These are phyloP conservation scores for Microascus cirrosus DNA, from an alignment of 2,329 filamentous ascomycete genomes.

Conservation along the genomic window DNA sequence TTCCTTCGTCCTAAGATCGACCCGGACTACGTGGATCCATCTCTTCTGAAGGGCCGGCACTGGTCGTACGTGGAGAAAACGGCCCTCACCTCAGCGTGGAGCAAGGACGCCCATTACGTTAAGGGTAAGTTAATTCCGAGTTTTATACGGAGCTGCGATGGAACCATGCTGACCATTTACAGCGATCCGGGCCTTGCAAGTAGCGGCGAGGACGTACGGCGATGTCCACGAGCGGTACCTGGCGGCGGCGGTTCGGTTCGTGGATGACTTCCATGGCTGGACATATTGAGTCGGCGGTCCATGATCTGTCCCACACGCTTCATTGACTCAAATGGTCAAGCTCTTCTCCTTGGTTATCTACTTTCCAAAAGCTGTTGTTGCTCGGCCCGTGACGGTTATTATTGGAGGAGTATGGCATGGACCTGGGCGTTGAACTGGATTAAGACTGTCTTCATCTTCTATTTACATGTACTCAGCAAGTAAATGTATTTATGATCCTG, in stretches of 20 bases:
- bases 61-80: conserved; percentile 70
- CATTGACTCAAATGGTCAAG: background rate
- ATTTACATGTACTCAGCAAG: background rate
- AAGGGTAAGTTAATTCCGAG: conserved; percentile 46
- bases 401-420: background rate
- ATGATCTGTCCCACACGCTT: background rate
- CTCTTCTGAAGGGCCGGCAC: conserved; percentile 50
- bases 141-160: background rate
- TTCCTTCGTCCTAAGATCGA: conserved; percentile 64
- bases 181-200: conserved; percentile 57
- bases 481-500: background rate
- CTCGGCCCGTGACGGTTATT: background rate
- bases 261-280: conserved; percentile 65
- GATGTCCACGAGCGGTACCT: conserved; percentile 57
- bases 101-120: conserved; percentile 72
- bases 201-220: conserved; percentile 64
- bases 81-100: conserved; percentile 56
- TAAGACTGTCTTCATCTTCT: background rate
- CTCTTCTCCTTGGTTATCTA: background rate
- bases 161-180: background rate
- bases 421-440: background rate
- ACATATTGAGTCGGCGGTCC: background rate
- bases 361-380: background rate
- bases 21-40: conserved; percentile 45
- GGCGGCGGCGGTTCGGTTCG: conserved; percentile 59